Evolutionary conservation across 2,329 filamentous ascomycete genomes (phyloP).

Genomic region (Aspergillus bombycis): DNA sequence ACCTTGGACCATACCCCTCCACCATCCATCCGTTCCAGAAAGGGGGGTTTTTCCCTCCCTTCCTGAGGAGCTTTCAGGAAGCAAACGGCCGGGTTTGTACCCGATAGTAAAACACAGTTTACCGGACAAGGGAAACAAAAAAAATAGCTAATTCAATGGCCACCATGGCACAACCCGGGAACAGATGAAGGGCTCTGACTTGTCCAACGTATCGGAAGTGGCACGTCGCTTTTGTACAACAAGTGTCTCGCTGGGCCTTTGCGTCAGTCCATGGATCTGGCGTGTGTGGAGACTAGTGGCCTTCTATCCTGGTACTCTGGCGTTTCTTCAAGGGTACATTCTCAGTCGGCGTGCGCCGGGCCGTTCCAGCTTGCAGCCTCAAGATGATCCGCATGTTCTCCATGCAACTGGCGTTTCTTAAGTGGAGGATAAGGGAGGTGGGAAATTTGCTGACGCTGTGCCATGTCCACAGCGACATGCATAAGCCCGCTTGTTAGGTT

Average conservation of each 20-base stretch:
- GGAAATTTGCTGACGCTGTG: constrained; percentile 38
- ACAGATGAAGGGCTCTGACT: constrained; percentile 1
- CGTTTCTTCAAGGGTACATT: constrained; percentile 41
- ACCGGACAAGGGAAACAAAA: constrained; percentile 10
- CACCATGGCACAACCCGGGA: neutral
- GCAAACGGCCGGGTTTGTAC: constrained; percentile 25
- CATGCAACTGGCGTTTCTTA: constrained; percentile 32
- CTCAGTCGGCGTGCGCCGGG: constrained; percentile 48
- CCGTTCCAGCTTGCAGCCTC: constrained; percentile 51
- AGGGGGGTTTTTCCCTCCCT: constrained; percentile 6
- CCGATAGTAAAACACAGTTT: constrained; percentile 20
- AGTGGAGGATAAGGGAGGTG: constrained; percentile 38
- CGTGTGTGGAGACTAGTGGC: constrained; percentile 27
- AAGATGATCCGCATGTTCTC: constrained; percentile 46
- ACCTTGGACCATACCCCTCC: constrained; percentile 17
- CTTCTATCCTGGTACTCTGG: constrained; percentile 31
- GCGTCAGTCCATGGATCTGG: constrained; percentile 26
- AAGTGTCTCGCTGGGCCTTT: constrained; percentile 18
- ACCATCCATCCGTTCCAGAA: constrained; percentile 24
- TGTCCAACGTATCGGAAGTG: constrained; percentile 6
- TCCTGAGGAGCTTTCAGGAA: constrained; percentile 23
- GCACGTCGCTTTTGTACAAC: constrained; percentile 27
- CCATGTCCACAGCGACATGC: constrained; percentile 39
- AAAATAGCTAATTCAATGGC: neutral
- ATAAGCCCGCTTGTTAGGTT: constrained; percentile 43